Conservation (phyloP, 257 asterid species). For the Hygrophila difformis region DNA sequence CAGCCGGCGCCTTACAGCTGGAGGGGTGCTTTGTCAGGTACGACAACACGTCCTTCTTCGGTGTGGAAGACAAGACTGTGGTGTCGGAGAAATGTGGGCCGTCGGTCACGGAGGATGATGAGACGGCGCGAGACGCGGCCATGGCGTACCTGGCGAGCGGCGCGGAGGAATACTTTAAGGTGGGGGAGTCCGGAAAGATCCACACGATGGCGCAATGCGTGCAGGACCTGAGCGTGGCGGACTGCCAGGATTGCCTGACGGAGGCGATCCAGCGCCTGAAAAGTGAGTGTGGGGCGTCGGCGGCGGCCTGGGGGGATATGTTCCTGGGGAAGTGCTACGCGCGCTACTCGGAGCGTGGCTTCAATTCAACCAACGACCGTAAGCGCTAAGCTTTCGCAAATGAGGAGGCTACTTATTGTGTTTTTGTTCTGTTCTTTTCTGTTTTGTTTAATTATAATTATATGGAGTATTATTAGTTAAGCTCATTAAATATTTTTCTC, state of each 20-base stretch:
- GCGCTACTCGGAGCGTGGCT: constrained; percentile 67
- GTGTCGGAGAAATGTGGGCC: constrained; percentile 45
- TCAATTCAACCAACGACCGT: too few species aligned
- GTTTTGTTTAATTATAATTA: too few species aligned
- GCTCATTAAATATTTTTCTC: too few species aligned
- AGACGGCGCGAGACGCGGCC: constrained; percentile 30
- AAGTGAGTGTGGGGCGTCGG: constrained; percentile 49
- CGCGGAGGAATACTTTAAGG: constrained; percentile 63
- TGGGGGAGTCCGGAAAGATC: constrained; percentile 56
- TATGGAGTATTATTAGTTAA: too few species aligned
- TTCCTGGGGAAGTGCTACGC: constrained; percentile 85
- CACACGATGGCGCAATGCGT: constrained; percentile 83
- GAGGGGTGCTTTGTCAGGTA: constrained; percentile 67
- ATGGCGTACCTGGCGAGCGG: constrained; percentile 32
- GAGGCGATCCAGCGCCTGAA: constrained; percentile 68
- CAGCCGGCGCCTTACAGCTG: constrained; percentile 77
- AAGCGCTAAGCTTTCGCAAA: constrained; percentile 30
- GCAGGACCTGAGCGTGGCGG: constrained; percentile 54
- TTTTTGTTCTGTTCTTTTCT: too few species aligned
- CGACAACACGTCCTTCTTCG: constrained; percentile 53
- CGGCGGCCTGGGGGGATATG: constrained; percentile 71
- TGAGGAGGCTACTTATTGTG: constrained; percentile 7
- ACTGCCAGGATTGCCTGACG: constrained; percentile 72
- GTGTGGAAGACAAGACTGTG: constrained; percentile 49
- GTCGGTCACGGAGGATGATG: constrained; percentile 8